Conservation (phyloP, 108 stramenopile genomes). For the Conticribra guillardii region DNA sequence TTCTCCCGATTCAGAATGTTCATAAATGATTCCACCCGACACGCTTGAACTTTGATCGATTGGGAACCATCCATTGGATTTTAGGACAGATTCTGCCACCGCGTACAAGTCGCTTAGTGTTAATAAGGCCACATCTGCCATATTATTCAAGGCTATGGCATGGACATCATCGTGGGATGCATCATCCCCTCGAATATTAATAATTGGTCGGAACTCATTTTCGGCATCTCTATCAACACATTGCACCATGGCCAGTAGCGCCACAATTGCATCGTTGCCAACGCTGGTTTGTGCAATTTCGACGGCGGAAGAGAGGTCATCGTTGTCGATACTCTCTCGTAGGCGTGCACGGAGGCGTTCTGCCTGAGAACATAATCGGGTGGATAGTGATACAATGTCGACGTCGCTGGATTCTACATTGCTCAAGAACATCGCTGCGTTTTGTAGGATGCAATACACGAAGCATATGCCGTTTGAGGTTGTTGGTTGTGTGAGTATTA, state of each 20-base stretch:
- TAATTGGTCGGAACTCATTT: conserved; percentile 24
- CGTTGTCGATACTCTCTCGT: neutral
- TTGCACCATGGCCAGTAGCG: conserved; percentile 30
- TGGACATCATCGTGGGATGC: too few species aligned
- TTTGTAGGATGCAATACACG: too few species aligned
- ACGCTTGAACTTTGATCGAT: conserved; percentile 14
- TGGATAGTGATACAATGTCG: conserved; percentile 12
- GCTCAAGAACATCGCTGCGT: too few species aligned
- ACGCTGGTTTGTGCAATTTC: conserved; percentile 21
- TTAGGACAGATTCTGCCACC: conserved; percentile 8
- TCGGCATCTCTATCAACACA: conserved; percentile 12
- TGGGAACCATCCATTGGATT: conserved; percentile 14
- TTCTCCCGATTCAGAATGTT: conserved; percentile 23
- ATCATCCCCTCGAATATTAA: neutral
- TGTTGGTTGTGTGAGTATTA: too few species aligned
- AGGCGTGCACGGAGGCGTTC: conserved; percentile 17
- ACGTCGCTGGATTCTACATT: too few species aligned
- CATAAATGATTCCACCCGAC: conserved; percentile 24
- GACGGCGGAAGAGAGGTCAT: conserved; percentile 17
- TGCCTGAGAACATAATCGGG: conserved; percentile 20
- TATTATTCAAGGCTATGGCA: conserved; percentile 19
- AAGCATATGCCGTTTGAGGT: too few species aligned
- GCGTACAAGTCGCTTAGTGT: conserved; percentile 15
- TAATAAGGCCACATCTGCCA: conserved; percentile 26
- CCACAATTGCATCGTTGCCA: conserved; percentile 13